phyloP scores from a whole-genome alignment of 2,329 filamentous ascomycete genomes.

The Clarireedia sp. region DNA sequence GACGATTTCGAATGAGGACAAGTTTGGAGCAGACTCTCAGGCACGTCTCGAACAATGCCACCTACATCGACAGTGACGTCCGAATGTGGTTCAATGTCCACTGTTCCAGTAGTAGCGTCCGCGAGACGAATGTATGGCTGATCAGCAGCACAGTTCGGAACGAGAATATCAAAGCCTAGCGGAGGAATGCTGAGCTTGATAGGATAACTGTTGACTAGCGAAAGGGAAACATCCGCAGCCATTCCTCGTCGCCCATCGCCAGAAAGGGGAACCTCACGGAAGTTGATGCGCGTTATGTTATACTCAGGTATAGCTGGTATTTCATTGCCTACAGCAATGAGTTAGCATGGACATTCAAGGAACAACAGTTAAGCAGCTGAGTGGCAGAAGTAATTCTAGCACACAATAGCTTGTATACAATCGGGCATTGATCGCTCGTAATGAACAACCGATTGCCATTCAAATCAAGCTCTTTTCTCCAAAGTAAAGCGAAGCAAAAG shows the following conservation, averaged over 20 bases:
- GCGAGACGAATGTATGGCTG: constrained; percentile 74
- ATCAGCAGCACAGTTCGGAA: constrained; percentile 67
- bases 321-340: constrained; percentile 44
- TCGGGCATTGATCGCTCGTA: constrained; percentile 10
- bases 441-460: constrained; percentile 4
- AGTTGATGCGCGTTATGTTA: constrained; percentile 71
- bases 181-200: constrained; percentile 69
- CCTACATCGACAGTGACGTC: constrained; percentile 62
- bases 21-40: constrained; percentile 59
- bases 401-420: constrained; percentile 10
- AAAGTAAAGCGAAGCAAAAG: constrained; percentile 53
- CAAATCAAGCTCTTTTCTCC: constrained; percentile 45
- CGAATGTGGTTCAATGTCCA: constrained; percentile 60
- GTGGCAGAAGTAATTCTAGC: not conserved
- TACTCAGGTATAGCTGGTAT: constrained; percentile 74
- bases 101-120: constrained; percentile 58
- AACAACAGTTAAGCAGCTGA: not conserved
- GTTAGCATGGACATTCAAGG: constrained; percentile 17
- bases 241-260: constrained; percentile 49
- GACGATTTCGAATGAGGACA: constrained; percentile 75
- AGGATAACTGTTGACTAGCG: constrained; percentile 69
- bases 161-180: constrained; percentile 75
- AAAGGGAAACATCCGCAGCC: constrained; percentile 69
- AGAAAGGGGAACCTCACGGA: constrained; percentile 59
- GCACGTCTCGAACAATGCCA: constrained; percentile 65